Conservation (phyloP, 768 basidiomycete species). For the Boletus sp. region DNA sequence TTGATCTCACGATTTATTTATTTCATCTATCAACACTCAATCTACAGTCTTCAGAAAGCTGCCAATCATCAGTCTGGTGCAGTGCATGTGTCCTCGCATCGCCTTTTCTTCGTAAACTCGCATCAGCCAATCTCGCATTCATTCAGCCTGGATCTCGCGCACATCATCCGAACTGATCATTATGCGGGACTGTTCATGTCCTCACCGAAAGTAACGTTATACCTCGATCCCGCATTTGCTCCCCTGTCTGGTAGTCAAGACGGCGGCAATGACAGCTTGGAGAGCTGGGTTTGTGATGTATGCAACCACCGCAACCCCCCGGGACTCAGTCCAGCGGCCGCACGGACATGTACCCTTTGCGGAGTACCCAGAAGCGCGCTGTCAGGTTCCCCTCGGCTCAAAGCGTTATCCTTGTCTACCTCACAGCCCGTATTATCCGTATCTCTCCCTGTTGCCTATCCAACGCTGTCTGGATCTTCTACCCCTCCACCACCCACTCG, state of each 20-base stretch:
- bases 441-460: slow-evolving; percentile 26
- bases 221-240: slow-evolving; percentile 43
- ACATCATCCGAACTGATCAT: slow-evolving; percentile 75
- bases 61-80: slow-evolving; percentile 75
- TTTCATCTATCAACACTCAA: slow-evolving; percentile 33
- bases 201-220: slow-evolving; percentile 83
- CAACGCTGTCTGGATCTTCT: slow-evolving; percentile 17
- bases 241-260: slow-evolving; percentile 28
- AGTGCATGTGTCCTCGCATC: slow-evolving; percentile 74
- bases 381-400: slow-evolving; percentile 25
- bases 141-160: slow-evolving; percentile 63
- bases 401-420: slow-evolving; percentile 36
- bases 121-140: slow-evolving; percentile 52
- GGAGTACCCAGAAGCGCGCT: slow-evolving; percentile 63
- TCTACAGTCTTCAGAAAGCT: slow-evolving; percentile 73
- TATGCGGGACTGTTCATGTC: slow-evolving; percentile 91
- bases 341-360: slow-evolving; percentile 76
- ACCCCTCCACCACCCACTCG: slow-evolving; percentile 22
- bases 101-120: slow-evolving; percentile 77
- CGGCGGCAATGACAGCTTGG: slow-evolving; percentile 36
- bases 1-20: slow-evolving; percentile 14
- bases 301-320: slow-evolving; percentile 83
- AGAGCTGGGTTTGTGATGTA: slow-evolving; percentile 84
- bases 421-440: slow-evolving; percentile 41
- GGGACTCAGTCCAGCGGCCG: slow-evolving; percentile 65